These are phyloP conservation scores for Aspergillus puulaauensis DNA, from an alignment of 2,329 filamentous ascomycete species.

Conservation along the genomic window DNA sequence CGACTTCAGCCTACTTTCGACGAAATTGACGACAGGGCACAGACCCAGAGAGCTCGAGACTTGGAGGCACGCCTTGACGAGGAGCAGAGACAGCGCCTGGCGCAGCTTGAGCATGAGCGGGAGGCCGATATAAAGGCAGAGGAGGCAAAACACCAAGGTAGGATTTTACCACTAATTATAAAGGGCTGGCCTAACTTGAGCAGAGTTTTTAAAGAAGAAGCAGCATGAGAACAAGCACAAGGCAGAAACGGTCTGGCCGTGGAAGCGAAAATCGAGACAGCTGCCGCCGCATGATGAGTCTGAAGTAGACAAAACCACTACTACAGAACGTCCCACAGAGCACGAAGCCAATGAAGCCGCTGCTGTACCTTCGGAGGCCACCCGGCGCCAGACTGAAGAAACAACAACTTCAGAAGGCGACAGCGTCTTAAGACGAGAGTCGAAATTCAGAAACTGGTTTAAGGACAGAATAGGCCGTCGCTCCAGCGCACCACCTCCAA, in stretches of 20 bases:
- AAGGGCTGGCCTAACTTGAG: neutral
- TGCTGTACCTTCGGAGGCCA: neutral
- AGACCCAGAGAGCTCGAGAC: slow-evolving; percentile 67
- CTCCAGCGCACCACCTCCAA: slow-evolving; percentile 21
- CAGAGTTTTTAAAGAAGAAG: slow-evolving; percentile 20
- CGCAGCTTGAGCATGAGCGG: slow-evolving; percentile 42
- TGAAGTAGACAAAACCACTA: slow-evolving; percentile 4
- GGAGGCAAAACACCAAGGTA: slow-evolving; percentile 30
- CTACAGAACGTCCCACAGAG: neutral
- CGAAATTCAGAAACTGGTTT: slow-evolving; percentile 38
- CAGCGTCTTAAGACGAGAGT: slow-evolving; percentile 21
- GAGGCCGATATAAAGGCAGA: slow-evolving; percentile 37
- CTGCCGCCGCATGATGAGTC: slow-evolving; percentile 15
- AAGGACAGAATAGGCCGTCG: slow-evolving; percentile 30
- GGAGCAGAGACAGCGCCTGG: slow-evolving; percentile 63
- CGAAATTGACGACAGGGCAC: slow-evolving; percentile 77
- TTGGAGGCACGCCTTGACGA: slow-evolving; percentile 63
- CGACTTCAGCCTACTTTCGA: slow-evolving; percentile 81
- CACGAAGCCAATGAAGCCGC: neutral
- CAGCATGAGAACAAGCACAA: slow-evolving; percentile 19
- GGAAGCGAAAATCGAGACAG: slow-evolving; percentile 29
- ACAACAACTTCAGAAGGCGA: slow-evolving; percentile 6
- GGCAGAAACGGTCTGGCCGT: slow-evolving; percentile 26
- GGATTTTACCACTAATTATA: neutral
- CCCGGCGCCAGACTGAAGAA: slow-evolving; percentile 10